Evolutionary conservation across 2,329 filamentous ascomycete species (phyloP).

Genomic region (Dactylellina leptospora): DNA sequence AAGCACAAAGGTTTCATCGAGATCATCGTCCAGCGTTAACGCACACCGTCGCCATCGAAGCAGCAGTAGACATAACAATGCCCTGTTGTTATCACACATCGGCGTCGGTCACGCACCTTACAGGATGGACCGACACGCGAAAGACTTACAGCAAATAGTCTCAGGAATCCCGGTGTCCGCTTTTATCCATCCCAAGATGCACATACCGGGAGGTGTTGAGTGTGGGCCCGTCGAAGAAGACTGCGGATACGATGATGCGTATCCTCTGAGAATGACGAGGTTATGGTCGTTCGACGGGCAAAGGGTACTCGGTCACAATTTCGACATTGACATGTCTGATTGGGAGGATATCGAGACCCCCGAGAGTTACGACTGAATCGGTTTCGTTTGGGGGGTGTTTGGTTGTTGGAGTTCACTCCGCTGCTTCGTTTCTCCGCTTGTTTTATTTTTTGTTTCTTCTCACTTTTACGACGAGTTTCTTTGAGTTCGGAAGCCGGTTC

Average conservation of each 20-base stretch:
- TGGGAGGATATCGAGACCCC: slow-evolving; percentile 7
- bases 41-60: slow-evolving; percentile 6
- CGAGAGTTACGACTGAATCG: no score
- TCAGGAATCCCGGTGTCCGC: slow-evolving; percentile 33
- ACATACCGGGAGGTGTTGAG: slow-evolving; percentile 27
- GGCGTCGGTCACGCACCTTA: slow-evolving; percentile 22
- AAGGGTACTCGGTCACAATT: background rate
- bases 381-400: no score
- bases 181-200: slow-evolving; percentile 47
- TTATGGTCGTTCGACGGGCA: slow-evolving; percentile 26
- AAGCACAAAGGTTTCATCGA: slow-evolving; percentile 21
- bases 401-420: no score
- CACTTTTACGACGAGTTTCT: background rate
- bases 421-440: background rate
- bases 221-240: slow-evolving; percentile 41
- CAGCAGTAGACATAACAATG: background rate
- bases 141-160: slow-evolving; percentile 32
- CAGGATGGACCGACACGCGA: slow-evolving; percentile 39
- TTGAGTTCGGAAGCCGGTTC: slow-evolving; percentile 7
- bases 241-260: slow-evolving; percentile 23
- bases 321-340: background rate
- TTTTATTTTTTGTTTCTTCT: background rate
- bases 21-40: slow-evolving; percentile 24
- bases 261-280: slow-evolving; percentile 34
- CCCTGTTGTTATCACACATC: slow-evolving; percentile 36